Conservation (phyloP, 108 stramenopile genomes). For the Fistulifera pelliculosa region DNA sequence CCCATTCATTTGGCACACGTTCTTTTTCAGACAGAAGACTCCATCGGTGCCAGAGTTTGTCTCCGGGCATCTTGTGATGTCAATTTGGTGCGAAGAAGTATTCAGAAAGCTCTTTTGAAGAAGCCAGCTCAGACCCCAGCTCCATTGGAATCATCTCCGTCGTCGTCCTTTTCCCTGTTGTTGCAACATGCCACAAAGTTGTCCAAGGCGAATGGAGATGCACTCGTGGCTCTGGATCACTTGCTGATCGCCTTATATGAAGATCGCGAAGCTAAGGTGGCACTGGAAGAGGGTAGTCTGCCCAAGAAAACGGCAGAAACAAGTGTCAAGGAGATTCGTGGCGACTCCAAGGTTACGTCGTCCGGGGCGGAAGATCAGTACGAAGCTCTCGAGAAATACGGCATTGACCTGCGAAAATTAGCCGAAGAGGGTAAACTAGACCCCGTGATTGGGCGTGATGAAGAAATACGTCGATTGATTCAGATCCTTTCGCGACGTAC, state of each 20-base stretch:
- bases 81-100: slow-evolving; percentile 40
- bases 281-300: slow-evolving; percentile 36
- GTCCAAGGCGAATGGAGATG: slow-evolving; percentile 68
- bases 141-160: slow-evolving; percentile 53
- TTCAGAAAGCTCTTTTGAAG: slow-evolving; percentile 57
- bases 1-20: slow-evolving; percentile 65
- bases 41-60: slow-evolving; percentile 61
- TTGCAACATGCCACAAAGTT: slow-evolving; percentile 46
- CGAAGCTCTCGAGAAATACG: slow-evolving; percentile 63
- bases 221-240: slow-evolving; percentile 64
- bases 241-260: slow-evolving; percentile 61
- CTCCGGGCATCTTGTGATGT: slow-evolving; percentile 33
- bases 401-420: slow-evolving; percentile 65
- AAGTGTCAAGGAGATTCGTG: slow-evolving; percentile 53
- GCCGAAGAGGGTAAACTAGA: slow-evolving; percentile 92
- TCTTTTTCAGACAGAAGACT: slow-evolving; percentile 52
- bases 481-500: slow-evolving; percentile 93
- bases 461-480: slow-evolving; percentile 86
- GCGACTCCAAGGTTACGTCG: slow-evolving; percentile 47
- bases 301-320: slow-evolving; percentile 34
- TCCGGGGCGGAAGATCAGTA: slow-evolving; percentile 57
- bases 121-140: slow-evolving; percentile 62
- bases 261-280: slow-evolving; percentile 42
- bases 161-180: slow-evolving; percentile 32
- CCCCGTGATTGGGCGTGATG: slow-evolving; percentile 96